Percentiles rank a stretch among this genome's conserved stretches.
Conservation (phyloP, 257 asterid genomes). For the Rauvolfia tetraphylla region DNA sequence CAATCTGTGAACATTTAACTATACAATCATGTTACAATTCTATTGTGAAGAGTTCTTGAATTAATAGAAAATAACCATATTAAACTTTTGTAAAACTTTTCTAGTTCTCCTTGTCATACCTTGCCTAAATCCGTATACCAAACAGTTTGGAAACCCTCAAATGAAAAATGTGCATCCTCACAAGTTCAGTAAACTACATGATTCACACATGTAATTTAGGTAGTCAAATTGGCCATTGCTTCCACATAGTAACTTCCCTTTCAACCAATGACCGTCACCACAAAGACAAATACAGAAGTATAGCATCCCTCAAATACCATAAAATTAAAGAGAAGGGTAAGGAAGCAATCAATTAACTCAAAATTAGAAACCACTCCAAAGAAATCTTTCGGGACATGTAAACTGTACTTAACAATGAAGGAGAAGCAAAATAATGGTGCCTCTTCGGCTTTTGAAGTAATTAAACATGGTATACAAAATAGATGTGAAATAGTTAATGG, state of each 20-base stretch:
- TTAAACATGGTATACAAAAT: background rate
- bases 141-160: slow-evolving; percentile 2
- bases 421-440: background rate
- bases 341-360: background rate
- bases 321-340: background rate
- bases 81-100: too few species aligned
- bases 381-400: background rate
- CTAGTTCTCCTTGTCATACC: too few species aligned
- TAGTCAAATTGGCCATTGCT: background rate
- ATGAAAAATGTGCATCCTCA: background rate
- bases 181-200: background rate
- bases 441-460: background rate
- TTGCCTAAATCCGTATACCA: too few species aligned
- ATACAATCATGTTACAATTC: too few species aligned
- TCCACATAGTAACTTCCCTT: background rate
- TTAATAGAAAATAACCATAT: too few species aligned
- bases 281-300: background rate
- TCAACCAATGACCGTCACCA: background rate
- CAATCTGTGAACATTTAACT: too few species aligned
- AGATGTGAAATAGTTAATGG: background rate
- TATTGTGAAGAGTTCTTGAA: too few species aligned
- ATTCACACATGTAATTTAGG: background rate
- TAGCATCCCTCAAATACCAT: background rate
- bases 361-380: background rate
- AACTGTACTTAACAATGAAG: background rate